Evolutionary conservation across 2,329 filamentous ascomycete species (phyloP).

Genomic region (Alternaria conjuncta): DNA sequence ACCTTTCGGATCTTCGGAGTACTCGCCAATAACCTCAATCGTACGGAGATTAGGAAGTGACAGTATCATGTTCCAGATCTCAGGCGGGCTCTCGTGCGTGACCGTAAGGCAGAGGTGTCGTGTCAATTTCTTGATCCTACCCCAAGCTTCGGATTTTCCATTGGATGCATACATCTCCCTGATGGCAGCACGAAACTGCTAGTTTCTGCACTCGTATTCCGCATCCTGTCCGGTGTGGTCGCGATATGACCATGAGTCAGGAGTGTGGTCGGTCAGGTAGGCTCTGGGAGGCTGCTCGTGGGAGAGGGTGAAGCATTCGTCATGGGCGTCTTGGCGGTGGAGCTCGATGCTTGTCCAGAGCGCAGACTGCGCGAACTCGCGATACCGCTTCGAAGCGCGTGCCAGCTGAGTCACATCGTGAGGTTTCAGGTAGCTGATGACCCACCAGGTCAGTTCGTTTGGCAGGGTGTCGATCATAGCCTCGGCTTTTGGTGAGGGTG

Average conservation of each 20-base stretch:
- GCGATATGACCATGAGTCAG: too few relatives aligned
- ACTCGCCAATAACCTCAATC: background rate
- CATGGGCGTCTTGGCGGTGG: background rate
- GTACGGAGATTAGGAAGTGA: background rate
- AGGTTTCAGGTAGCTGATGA: background rate
- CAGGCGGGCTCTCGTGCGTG: background rate
- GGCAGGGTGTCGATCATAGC: background rate
- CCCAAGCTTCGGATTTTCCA: background rate
- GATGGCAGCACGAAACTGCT: background rate
- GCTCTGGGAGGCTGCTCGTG: background rate
- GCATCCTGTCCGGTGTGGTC: too few relatives aligned
- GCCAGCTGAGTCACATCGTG: slow-evolving; percentile 7
- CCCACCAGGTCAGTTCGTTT: background rate
- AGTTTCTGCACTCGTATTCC: background rate
- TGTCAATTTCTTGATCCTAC: background rate
- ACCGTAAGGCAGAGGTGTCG: background rate
- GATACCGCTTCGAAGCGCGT: slow-evolving; percentile 3
- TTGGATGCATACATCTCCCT: background rate
- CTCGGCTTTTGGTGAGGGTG: background rate
- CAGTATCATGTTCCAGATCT: background rate
- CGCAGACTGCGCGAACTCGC: background rate
- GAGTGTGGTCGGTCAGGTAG: background rate
- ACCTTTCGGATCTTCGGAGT: background rate
- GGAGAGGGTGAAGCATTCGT: background rate
- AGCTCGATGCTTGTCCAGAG: slow-evolving; percentile 9